Evolutionary conservation across 768 basidiomycete genomes (phyloP).

Genomic region (Suillus variegatus): DNA sequence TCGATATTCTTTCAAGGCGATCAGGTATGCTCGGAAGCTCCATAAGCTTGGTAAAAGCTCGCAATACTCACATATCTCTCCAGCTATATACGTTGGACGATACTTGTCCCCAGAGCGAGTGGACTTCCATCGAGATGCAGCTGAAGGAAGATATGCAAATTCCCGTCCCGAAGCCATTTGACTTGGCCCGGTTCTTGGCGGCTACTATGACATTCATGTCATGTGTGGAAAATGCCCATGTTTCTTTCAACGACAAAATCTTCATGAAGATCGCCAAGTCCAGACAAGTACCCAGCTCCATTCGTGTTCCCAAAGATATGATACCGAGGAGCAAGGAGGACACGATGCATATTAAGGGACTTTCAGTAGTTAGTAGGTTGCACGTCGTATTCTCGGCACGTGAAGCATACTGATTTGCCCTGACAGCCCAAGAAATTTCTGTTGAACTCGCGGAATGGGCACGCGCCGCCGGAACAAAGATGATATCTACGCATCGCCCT

Average conservation of each 20-base stretch:
- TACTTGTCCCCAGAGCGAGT: slow-evolving; percentile 17
- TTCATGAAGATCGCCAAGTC: not conserved
- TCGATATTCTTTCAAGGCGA: slow-evolving; percentile 12
- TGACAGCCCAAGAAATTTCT: slow-evolving; percentile 66
- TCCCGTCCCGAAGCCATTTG: slow-evolving; percentile 44
- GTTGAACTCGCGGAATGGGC: slow-evolving; percentile 78
- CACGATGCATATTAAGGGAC: not conserved
- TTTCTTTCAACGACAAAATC: slow-evolving; percentile 8
- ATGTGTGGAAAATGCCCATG: slow-evolving; percentile 27
- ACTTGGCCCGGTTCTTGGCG: slow-evolving; percentile 48
- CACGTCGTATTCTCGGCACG: not conserved
- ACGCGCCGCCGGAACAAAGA: slow-evolving; percentile 63
- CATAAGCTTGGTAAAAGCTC: not conserved
- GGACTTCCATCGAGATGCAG: slow-evolving; percentile 51
- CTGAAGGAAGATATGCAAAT: slow-evolving; percentile 38
- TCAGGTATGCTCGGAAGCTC: slow-evolving; percentile 10
- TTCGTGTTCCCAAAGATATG: not conserved
- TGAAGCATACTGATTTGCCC: not conserved
- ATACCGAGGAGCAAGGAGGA: not conserved
- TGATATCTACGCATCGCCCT: slow-evolving; percentile 36
- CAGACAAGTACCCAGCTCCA: not conserved
- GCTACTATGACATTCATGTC: slow-evolving; percentile 52
- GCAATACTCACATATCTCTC: not conserved
- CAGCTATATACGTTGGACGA: not conserved
- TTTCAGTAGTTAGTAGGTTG: slow-evolving; percentile 1